Base-by-base conservation (phyloP, 1,284 basidiomycete species). In the Malassezia dermatis region DNA sequence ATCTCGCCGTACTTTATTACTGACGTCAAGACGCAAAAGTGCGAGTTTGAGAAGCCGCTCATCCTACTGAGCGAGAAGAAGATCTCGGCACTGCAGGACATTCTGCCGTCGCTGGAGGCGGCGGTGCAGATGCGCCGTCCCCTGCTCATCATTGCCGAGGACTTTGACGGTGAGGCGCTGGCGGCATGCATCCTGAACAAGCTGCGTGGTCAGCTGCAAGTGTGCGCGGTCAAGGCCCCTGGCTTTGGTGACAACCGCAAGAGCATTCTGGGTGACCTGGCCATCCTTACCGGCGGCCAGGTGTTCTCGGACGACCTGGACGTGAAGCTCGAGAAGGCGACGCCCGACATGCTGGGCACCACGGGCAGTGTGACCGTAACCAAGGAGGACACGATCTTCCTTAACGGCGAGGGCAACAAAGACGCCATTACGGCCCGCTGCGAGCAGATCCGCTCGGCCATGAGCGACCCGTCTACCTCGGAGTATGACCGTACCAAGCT, bases 231-330 rank as follows among this genome's bases (percentile, higher is more conserved):
- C 78, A 95, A 96, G 80, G 91, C 93, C 13, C 93, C 93, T 59
- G 90, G 93, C 57, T 96, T 98, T 76, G 93, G 93, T 75, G 93
- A 96, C 80, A 96, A 96, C 84, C 85, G 93, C 78, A 98, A 95
- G 81, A 87, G 84, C 60, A 89, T 95, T 78, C 86, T 96, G 49
- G 93, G 93, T 58, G 93, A 96, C 75, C 81, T 96, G 59, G 90
- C 88, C 60, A 94, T 96, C 79, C 84, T 98, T 66, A 95, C 91
- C 12, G 93, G 93, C 56, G 89, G 90, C 63, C 90, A 88, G 59
- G 91, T 96, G 78, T 95, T 96, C 81, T 89, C 89, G 41, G 91
- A 96, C 75, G 93, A 98, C 76, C 83, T 98, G 64, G 93, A 95
- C 78, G 86, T 94, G 80, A 95, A 96, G 79, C 86, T 96, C 60